Evolutionary conservation across 306 rosid genomes (phyloP), one percentile per base, ranked within the genome.

Genomic region (Cajanus cajan): DNA sequence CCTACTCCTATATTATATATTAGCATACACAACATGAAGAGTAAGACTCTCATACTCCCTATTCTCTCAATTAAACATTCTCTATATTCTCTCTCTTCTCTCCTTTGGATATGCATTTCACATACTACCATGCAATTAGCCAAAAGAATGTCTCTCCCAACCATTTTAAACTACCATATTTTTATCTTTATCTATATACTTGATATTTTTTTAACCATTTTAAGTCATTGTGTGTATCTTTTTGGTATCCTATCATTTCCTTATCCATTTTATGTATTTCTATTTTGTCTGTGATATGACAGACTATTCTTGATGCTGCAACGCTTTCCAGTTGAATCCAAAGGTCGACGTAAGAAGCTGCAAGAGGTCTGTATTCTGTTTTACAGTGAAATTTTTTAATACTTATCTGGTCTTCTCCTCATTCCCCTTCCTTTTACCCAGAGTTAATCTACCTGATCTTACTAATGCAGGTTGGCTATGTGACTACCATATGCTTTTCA

Each of bases 241-340:
- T 73, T 51, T 73, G 16, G 21, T 34, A 45, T 68, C 55, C 11
- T 85, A 39, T 70, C 62, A 10, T 77, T 72, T 39, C 39, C 74
- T 39, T 55, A 9, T 75, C 68, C 22, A 48, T 24, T 51, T 73
- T 50, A 21, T 16, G 28, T n/a, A 55, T 54, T 50, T 37, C 15
- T 31, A 50, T 14, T 48, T 58, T 73, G 83, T 62, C 9, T 79
- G 71, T 71, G 71, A 22, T 73, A 61, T 89, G 87, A 80, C 85
- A 95, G 99, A 82, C 91, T 95, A 77, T 95, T 95, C 89, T 86
- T 95, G 92, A 95, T 95, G 99, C 86, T 95, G 77, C 99, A 86
- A 82, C 94, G 99, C 71, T 95, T 95, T 77, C 99, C 99, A 67
- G 98, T 95, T 15, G 99, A 95, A 85, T 95, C 99, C 76, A 95